Conservation (phyloP, 768 basidiomycete genomes). For the Leccinum variicolor region DNA sequence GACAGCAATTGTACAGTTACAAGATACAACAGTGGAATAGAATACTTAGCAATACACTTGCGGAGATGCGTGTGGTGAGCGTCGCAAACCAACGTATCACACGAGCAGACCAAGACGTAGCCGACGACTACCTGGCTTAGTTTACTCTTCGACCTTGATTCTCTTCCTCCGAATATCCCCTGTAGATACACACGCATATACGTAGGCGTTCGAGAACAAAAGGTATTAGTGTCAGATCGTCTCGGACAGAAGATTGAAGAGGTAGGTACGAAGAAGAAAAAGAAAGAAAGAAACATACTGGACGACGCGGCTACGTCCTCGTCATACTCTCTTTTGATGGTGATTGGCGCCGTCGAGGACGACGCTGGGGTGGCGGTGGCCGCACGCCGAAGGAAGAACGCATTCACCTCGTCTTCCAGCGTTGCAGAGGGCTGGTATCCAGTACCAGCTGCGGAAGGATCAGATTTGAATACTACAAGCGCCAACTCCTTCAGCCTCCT, state of each 20-base stretch:
- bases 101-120: background rate
- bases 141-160: conserved; percentile 16
- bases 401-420: conserved; percentile 4
- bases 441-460: background rate
- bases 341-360: too few relatives aligned
- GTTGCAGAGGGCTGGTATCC: background rate
- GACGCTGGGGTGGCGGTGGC: background rate
- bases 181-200: background rate
- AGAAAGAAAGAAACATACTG: background rate
- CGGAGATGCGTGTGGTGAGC: too few relatives aligned
- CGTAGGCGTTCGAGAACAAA: background rate
- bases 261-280: background rate
- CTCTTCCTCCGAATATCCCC: conserved; percentile 10
- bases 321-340: conserved; percentile 13
- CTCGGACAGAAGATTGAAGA: background rate
- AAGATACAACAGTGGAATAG: background rate
- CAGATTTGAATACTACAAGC: background rate
- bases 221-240: background rate
- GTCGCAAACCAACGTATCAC: too few relatives aligned
- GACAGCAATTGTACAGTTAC: too few relatives aligned
- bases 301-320: background rate
- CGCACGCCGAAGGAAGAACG: background rate
- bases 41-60: too few relatives aligned
- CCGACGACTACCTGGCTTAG: background rate
- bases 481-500: background rate